Percentiles rank a stretch among this genome's conserved stretches.
These are phyloP conservation scores for Pyricularia grisea DNA, from an alignment of 2,329 filamentous ascomycete species.

Conservation along the genomic window DNA sequence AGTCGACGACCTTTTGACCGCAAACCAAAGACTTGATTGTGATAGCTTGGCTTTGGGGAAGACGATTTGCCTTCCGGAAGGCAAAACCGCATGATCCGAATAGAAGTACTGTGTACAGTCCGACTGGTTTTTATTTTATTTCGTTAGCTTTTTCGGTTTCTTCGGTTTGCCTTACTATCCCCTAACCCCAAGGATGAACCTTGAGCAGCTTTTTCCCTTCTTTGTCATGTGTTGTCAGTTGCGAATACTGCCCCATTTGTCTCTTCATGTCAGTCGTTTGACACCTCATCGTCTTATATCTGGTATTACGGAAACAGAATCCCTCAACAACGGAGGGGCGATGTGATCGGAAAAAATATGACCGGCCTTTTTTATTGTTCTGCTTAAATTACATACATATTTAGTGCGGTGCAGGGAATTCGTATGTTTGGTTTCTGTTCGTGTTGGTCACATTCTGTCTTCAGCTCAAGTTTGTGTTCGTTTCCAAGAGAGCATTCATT, in stretches of 20 bases:
- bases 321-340: not conserved
- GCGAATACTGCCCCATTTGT: not conserved
- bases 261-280: not conserved
- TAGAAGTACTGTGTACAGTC: not conserved
- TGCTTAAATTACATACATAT: not conserved
- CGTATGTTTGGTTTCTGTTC: not conserved
- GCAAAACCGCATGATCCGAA: not conserved
- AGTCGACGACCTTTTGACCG: conserved; percentile 33
- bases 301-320: not conserved
- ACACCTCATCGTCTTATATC: not conserved
- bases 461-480: not conserved
- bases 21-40: conserved; percentile 38
- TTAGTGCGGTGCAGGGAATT: not conserved
- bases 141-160: not conserved
- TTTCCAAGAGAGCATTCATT: not conserved
- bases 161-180: too few species aligned
- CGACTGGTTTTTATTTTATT: not conserved
- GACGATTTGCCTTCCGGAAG: conserved; percentile 3
- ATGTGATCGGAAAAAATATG: not conserved
- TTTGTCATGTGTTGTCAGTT: too few species aligned
- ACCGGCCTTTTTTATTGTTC: not conserved
- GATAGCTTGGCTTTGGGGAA: conserved; percentile 29
- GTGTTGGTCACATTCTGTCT: not conserved
- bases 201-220: too few species aligned
- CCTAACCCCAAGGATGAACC: too few species aligned